Conservation (phyloP, 768 basidiomycete species). For the Phaffia australis region DNA sequence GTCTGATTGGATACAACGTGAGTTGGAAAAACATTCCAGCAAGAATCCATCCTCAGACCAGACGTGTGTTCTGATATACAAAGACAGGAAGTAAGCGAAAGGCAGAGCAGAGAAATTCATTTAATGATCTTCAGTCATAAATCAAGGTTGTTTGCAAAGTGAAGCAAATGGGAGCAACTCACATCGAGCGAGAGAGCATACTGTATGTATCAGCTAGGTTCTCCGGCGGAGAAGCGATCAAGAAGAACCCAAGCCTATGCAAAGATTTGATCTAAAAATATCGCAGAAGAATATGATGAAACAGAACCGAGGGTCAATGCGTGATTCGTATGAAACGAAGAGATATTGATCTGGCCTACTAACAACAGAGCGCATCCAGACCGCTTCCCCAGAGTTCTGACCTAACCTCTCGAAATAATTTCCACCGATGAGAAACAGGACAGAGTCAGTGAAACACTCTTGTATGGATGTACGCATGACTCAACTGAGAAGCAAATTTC, state of each 20-base stretch:
- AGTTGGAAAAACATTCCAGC: not conserved
- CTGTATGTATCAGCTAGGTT: not conserved
- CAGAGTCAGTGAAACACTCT: too few species aligned
- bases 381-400: slow-evolving; percentile 5
- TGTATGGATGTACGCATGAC: too few species aligned
- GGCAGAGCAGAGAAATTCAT: not conserved
- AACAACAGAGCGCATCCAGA: slow-evolving; percentile 15
- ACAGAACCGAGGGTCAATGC: too few species aligned
- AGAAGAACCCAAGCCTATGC: slow-evolving; percentile 5
- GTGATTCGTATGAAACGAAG: not conserved
- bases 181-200: slow-evolving; percentile 2
- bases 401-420: not conserved
- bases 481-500: too few species aligned
- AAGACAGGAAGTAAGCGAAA: not conserved
- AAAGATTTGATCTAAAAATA: not conserved
- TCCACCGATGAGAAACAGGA: too few species aligned
- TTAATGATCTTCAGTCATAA: not conserved
- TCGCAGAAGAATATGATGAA: not conserved
- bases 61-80: slow-evolving; percentile 1
- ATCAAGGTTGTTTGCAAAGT: not conserved
- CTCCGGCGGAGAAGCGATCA: slow-evolving; percentile 2
- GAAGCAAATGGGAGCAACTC: not conserved
- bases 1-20: not conserved
- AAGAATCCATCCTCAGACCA: slow-evolving; percentile 6
- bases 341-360: not conserved